Conservation (phyloP, 208 protist species). For the Herpetomonas samuelpessoai region DNA sequence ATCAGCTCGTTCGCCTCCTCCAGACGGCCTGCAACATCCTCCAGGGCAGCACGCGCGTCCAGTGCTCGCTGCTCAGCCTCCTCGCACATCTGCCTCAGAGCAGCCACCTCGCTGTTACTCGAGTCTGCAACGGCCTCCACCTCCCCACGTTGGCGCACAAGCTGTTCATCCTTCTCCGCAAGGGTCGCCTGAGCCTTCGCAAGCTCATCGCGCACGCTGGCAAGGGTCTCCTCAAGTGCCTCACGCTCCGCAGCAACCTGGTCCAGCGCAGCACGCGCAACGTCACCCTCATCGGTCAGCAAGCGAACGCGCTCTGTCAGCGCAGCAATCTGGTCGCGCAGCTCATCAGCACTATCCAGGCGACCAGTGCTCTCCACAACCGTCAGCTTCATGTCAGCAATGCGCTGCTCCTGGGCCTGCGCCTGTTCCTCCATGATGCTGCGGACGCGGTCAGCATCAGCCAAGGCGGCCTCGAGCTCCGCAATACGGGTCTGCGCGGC, state of each 20-base stretch:
- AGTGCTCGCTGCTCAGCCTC: too few species aligned
- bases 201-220: constrained; percentile 3
- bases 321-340: not conserved
- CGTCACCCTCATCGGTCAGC: not conserved
- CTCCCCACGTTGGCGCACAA: too few species aligned
- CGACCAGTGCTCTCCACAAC: not conserved
- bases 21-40: too few species aligned
- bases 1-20: too few species aligned
- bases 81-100: too few species aligned
- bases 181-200: constrained; percentile 6
- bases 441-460: too few species aligned
- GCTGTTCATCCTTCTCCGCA: too few species aligned
- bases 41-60: too few species aligned
- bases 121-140: too few species aligned
- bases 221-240: constrained; percentile 1
- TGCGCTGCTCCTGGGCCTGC: too few species aligned
- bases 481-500: not conserved
- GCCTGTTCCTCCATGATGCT: too few species aligned
- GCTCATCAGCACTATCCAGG: not conserved
- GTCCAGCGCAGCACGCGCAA: not conserved
- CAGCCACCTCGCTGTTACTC: too few species aligned
- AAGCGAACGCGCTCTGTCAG: not conserved
- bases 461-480: not conserved
- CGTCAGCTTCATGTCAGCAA: not conserved
- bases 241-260: not conserved